These are phyloP conservation scores for Pythium folliculosum DNA, from an alignment of 352 stramenopile genomes.

Conservation along the genomic window DNA sequence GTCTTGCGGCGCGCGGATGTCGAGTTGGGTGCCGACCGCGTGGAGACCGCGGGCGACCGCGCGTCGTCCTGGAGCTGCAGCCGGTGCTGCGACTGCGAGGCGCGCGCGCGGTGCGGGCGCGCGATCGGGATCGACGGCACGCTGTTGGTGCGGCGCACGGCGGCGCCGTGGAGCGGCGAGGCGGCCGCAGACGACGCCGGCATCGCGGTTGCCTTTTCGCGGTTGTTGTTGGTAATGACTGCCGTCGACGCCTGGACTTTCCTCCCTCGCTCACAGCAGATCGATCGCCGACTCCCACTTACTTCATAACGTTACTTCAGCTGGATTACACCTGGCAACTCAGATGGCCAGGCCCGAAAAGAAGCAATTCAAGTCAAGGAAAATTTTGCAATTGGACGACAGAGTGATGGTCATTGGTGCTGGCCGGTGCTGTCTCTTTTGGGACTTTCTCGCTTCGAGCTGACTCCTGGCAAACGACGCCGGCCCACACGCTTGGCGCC, in stretches of 20 bases:
- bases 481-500: background rate
- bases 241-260: background rate
- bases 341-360: constrained; percentile 4
- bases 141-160: constrained; percentile 27
- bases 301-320: constrained; percentile 24
- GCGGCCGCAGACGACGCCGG: background rate
- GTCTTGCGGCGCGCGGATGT: constrained; percentile 21
- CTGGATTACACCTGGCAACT: constrained; percentile 3
- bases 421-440: constrained; percentile 5
- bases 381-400: constrained; percentile 12
- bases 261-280: constrained; percentile 1
- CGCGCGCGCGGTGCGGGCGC: constrained; percentile 1
- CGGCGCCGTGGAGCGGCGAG: background rate
- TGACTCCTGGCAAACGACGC: constrained; percentile 4
- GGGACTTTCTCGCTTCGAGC: background rate
- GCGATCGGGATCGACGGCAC: constrained; percentile 15
- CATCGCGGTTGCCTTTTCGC: background rate
- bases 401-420: constrained; percentile 18
- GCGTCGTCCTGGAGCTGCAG: constrained; percentile 16
- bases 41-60: constrained; percentile 17
- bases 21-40: constrained; percentile 23
- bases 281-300: background rate
- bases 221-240: constrained; percentile 9
- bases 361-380: background rate
- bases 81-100: constrained; percentile 11